These are phyloP conservation scores for Solanum appendiculatum DNA, from an alignment of 257 asterid species.

Conservation along the genomic window DNA sequence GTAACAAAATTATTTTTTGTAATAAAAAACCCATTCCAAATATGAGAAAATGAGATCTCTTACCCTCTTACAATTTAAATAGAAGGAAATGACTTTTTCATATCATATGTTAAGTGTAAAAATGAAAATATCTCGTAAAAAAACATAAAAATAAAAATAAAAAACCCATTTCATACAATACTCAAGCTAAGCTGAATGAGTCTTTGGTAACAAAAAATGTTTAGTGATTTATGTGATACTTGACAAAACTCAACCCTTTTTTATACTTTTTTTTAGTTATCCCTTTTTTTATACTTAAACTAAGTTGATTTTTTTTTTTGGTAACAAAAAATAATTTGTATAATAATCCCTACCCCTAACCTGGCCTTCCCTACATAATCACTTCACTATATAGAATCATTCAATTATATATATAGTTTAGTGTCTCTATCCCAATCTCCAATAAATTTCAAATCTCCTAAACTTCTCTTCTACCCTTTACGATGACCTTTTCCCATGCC, in stretches of 20 bases:
- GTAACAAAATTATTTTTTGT: not conserved
- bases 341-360: not conserved
- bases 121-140: no score
- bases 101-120: no score
- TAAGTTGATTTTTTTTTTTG: not conserved
- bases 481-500: not conserved
- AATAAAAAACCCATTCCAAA: not conserved
- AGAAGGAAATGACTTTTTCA: no score
- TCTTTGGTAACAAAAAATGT: not conserved
- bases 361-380: not conserved
- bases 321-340: not conserved
- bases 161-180: not conserved
- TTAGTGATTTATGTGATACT: not conserved
- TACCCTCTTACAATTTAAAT: no score
- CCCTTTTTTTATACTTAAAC: not conserved
- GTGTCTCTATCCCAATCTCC: not conserved
- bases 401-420: not conserved
- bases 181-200: not conserved
- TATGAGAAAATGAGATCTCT: not conserved
- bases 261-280: no score
- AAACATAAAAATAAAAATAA: no score
- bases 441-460: not conserved
- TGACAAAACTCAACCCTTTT: not conserved
- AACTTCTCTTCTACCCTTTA: not conserved
- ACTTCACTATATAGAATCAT: not conserved